phyloP scores from a whole-genome alignment of 345 rosid genomes.

The Camelina hispida region DNA sequence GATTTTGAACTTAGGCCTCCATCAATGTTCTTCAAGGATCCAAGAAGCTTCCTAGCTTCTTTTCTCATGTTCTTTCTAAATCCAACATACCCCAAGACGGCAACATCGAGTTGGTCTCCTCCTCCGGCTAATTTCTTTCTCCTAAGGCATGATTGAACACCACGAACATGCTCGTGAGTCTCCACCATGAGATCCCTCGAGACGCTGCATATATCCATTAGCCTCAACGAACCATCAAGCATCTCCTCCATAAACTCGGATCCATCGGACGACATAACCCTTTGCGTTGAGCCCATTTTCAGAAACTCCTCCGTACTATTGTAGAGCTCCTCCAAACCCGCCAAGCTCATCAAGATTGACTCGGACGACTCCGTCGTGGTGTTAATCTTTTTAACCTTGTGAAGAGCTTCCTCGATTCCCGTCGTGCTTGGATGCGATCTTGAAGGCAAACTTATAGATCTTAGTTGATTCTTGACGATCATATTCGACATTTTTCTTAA shows the following conservation, averaged over 20 bases:
- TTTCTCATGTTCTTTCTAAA: conserved; percentile 65
- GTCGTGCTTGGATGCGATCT: conserved; percentile 69
- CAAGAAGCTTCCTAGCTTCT: conserved; percentile 54
- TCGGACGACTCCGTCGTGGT: conserved; percentile 45
- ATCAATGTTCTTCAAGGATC: conserved; percentile 57
- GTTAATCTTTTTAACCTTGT: conserved; percentile 51
- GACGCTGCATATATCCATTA: conserved; percentile 63
- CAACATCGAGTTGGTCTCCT: conserved; percentile 31
- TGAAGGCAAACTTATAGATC: conserved; percentile 80
- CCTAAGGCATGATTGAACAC: conserved; percentile 63
- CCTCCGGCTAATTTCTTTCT: conserved; percentile 56
- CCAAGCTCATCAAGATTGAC: conserved; percentile 47
- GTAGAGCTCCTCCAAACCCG: conserved; percentile 58
- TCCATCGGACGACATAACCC: conserved; percentile 49
- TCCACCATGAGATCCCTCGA: conserved; percentile 59
- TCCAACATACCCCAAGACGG: conserved; percentile 38
- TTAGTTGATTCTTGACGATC: conserved; percentile 49
- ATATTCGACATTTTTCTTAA: conserved; percentile 35
- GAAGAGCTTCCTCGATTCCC: conserved; percentile 55
- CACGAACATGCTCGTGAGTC: conserved; percentile 56
- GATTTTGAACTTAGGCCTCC: conserved; percentile 27
- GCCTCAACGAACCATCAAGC: conserved; percentile 64
- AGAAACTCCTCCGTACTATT: conserved; percentile 56
- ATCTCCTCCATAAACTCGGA: conserved; percentile 53
- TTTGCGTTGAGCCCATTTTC: conserved; percentile 59